These are phyloP conservation scores for Cutaneotrichosporon dermatis DNA, from an alignment of 1,284 basidiomycete species.

Conservation along the genomic window DNA sequence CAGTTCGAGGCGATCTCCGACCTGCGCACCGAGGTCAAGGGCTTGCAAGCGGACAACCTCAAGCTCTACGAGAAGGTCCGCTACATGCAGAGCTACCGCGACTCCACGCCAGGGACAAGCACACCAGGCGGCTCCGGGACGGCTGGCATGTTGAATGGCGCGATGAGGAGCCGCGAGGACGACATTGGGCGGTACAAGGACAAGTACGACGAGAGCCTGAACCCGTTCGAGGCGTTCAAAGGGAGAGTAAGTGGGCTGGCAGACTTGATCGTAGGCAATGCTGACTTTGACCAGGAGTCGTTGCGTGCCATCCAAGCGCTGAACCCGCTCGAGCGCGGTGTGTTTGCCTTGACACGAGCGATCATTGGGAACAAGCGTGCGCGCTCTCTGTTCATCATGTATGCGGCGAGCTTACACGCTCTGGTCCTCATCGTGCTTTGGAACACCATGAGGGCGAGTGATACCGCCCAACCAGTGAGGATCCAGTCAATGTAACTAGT, in stretches of 20 bases:
- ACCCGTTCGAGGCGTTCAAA: conserved; percentile 95
- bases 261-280: neutral
- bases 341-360: conserved; percentile 75
- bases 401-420: conserved; percentile 41
- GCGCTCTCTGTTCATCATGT: conserved; percentile 52
- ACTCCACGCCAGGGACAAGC: conserved; percentile 38
- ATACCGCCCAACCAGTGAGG: conserved; percentile 1
- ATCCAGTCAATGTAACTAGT: neutral
- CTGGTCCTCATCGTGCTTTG: conserved; percentile 44
- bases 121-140: conserved; percentile 10
- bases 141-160: conserved; percentile 34
- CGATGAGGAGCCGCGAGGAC: conserved; percentile 51
- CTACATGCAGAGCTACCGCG: conserved; percentile 90
- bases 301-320: conserved; percentile 83
- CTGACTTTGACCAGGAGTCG: conserved; percentile 64
- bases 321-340: conserved; percentile 83
- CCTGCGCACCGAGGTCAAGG: conserved; percentile 78
- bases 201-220: conserved; percentile 92
- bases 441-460: conserved; percentile 42
- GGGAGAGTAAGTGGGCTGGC: conserved; percentile 64
- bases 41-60: conserved; percentile 82
- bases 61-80: conserved; percentile 95
- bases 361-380: conserved; percentile 84
- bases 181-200: conserved; percentile 85
- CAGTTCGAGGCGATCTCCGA: conserved; percentile 92